A percentile compares a stretch with the other conserved stretches of the same genome.
Evolutionary conservation across 2,329 filamentous ascomycete species (phyloP).

Genomic region (Cytospora mali): DNA sequence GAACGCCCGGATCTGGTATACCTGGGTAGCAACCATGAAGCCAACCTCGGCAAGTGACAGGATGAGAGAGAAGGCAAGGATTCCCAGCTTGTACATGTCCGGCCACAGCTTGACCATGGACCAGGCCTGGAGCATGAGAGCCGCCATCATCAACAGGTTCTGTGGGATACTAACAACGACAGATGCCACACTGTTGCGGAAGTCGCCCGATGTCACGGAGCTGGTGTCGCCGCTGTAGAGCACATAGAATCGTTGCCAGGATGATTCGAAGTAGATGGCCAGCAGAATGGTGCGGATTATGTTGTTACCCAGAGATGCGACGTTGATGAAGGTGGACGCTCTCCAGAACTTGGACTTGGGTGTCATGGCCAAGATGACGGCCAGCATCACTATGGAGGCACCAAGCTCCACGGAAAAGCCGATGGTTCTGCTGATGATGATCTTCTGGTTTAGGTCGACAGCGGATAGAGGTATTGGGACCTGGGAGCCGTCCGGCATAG

Average conservation of each 20-base stretch:
- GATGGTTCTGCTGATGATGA: constrained; percentile 49
- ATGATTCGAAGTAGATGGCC: constrained; percentile 61
- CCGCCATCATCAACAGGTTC: constrained; percentile 47
- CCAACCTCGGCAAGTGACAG: constrained; percentile 37
- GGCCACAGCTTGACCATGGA: constrained; percentile 55
- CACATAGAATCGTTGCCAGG: constrained; percentile 64
- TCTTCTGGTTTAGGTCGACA: constrained; percentile 39
- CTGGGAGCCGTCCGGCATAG: not conserved
- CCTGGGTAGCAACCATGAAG: constrained; percentile 40
- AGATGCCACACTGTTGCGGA: constrained; percentile 41
- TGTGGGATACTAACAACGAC: constrained; percentile 49
- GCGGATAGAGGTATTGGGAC: constrained; percentile 4
- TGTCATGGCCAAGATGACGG: constrained; percentile 69
- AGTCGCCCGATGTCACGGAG: constrained; percentile 45
- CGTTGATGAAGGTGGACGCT: constrained; percentile 67
- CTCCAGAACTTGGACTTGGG: constrained; percentile 65
- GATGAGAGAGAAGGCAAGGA: constrained; percentile 37
- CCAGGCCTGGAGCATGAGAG: constrained; percentile 56
- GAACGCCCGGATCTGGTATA: constrained; percentile 42
- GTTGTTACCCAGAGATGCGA: constrained; percentile 61
- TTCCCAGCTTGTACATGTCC: constrained; percentile 36
- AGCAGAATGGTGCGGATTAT: constrained; percentile 61
- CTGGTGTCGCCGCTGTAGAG: constrained; percentile 58
- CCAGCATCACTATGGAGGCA: constrained; percentile 64
- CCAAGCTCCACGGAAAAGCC: constrained; percentile 74